Percentiles rank a stretch among this genome's conserved stretches.
These are phyloP conservation scores for Neoscytalidium dimidiatum DNA, from an alignment of 2,329 filamentous ascomycete genomes.

Conservation along the genomic window DNA sequence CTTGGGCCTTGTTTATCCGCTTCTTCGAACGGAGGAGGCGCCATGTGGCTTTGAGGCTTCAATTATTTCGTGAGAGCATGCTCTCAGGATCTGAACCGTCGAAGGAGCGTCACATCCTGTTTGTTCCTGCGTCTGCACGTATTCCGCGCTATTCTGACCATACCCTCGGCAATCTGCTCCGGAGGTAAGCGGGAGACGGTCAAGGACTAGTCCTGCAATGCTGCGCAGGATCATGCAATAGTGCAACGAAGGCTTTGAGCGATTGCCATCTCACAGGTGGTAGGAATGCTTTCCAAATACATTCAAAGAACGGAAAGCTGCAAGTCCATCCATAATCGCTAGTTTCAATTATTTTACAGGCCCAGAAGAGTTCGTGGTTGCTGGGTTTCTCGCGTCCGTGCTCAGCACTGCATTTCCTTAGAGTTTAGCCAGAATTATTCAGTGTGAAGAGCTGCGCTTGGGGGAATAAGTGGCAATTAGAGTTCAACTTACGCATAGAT, in stretches of 20 bases:
- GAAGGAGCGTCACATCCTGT: background rate
- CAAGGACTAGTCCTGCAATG: background rate
- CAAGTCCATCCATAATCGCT: too few relatives aligned
- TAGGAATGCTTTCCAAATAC: too few relatives aligned
- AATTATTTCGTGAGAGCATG: background rate
- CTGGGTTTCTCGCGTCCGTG: background rate
- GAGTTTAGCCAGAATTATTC: background rate
- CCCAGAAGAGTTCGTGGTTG: background rate
- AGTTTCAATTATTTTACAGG: background rate
- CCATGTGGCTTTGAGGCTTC: background rate
- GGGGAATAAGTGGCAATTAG: background rate
- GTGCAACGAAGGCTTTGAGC: too few relatives aligned
- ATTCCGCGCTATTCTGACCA: background rate
- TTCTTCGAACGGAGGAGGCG: background rate
- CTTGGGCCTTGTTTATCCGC: background rate
- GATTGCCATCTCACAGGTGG: too few relatives aligned
- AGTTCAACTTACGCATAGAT: slow-evolving; percentile 6
- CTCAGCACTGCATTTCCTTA: background rate
- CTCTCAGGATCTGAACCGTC: background rate
- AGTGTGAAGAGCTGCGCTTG: background rate
- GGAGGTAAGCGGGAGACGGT: background rate
- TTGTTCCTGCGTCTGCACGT: background rate
- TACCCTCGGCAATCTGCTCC: background rate
- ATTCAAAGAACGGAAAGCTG: too few relatives aligned
- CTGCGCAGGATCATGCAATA: too few relatives aligned